Evolutionary conservation across 306 rosid genomes (phyloP), one percentile per base, ranked within the genome.

Genomic region (Crataegus laevigata): DNA sequence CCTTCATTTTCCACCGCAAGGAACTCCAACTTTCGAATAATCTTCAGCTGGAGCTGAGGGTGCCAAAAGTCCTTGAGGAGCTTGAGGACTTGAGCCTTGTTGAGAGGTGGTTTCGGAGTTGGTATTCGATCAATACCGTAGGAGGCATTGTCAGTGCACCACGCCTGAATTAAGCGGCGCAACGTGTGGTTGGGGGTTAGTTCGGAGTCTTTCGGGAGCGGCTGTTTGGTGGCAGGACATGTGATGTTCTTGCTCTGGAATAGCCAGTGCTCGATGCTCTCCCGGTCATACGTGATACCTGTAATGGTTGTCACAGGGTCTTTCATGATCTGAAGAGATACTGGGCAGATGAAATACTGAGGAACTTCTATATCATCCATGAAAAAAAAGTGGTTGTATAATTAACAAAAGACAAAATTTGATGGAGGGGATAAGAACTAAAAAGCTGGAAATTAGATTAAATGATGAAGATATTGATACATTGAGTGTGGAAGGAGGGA

Each of bases 311-410:
- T 91, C 8, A 91, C 97, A 3, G 97, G 97, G 45, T 91, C 97
- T 47, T 78, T 79, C 97, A 91, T 91, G 55, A 91, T 88, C 74
- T 88, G 90, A 0, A 91, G 90, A 32, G 96, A 89, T 11, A 91
- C 88, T 3, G 96, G 97, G 73, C 97, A 91, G 3, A 82, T 73
- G 73, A 89, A 91, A 63, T 79, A 91, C 22, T 83, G 80, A 75
- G 97, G 97, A 60, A 91, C 81, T 62, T 91, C 96, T 52, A 89
- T 80, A 15, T 87, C 94, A 15, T 88, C 96, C 94, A 91, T 91
- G 68, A 42, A 19, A 74, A 57, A 17, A 10, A 52, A 17, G 4
- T 0, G 47, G 14, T 2, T 63, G 43, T 55, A 8, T 15, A 18
- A 11, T 13, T 32, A 63, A 63, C 11, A 12, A 60, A 30, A 18